Base-by-base conservation (phyloP, 306 rosid genomes). In the Pyrus betulifolia region DNA sequence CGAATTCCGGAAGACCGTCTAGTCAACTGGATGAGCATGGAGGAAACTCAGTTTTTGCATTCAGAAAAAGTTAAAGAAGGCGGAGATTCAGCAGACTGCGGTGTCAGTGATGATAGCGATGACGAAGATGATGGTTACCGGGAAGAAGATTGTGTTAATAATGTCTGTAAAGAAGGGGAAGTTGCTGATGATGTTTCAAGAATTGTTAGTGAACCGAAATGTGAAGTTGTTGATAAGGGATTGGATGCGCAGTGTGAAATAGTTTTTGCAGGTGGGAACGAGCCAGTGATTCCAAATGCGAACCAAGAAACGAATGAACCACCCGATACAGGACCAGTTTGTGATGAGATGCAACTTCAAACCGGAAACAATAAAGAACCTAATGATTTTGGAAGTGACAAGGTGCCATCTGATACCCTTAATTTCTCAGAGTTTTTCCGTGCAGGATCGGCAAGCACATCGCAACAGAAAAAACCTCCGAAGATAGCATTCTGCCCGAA, bases 1-100 rank as follows among this genome's bases (percentile, higher is more conserved):
- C 44, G 64, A 35, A 68, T 42, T 51, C 69, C 69, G 25, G 81
- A 75, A 57, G 82, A 86, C 31, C 33, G 72, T 35, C 66, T 81
- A 77, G 86, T 93, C 67, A 91, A 84, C 83, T 93, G 93, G 98
- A 88, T 93, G 92, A 88, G 89, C 89, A 83, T 82, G 87, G 95
- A 88, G 63, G 92, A 91, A 61, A 88, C 81, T 28, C 93, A 86
- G 76, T 79, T 75, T 72, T 73, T 82, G 66, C 71, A 60, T 49
- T 70, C 15, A 58, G 93, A 80, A 69, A 93, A 81, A 51, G 60
- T 76, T 8, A 88, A 84, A 82, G 89, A 88, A 38, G 40, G 67
- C 45, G 40, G 67, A 51, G 81, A 89, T 42, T 80, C 82, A 60
- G 87, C 85, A 82, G 87, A 87, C 51, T 83, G 67, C 45, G 89